phyloP scores from a whole-genome alignment of 257 asterid genomes.

The Marsdenia floribunda region DNA sequence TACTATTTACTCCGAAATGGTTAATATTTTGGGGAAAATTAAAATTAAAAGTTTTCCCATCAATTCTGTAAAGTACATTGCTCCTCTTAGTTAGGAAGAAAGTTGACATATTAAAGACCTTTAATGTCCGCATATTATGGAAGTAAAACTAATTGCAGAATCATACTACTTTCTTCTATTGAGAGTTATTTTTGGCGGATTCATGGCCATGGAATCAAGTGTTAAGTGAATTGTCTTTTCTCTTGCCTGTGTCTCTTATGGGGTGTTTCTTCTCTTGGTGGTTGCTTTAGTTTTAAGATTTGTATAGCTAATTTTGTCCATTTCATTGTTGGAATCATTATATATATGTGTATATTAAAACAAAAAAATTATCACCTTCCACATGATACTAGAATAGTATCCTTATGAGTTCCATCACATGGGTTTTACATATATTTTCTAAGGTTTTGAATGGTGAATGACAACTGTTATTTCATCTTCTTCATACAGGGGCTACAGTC shows the following conservation, averaged over 20 bases:
- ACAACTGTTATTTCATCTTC: conserved; percentile 12
- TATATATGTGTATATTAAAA: not conserved
- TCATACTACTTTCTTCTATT: not conserved
- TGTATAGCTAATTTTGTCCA: not conserved
- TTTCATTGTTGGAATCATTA: not conserved
- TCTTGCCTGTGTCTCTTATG: not conserved
- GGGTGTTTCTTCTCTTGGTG: not conserved
- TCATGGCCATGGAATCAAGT: not conserved
- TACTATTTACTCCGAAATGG: not conserved
- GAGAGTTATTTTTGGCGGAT: not conserved
- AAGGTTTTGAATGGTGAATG: not conserved
- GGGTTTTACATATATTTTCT: not conserved
- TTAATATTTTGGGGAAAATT: not conserved
- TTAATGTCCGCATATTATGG: not conserved
- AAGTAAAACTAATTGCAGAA: not conserved
- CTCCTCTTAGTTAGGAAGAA: not conserved
- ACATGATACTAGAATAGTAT: not conserved
- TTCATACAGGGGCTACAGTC: conserved; percentile 44
- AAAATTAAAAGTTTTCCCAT: not conserved
- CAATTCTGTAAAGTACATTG: not conserved
- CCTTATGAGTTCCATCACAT: not conserved
- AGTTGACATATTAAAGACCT: not conserved
- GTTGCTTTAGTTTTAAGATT: not conserved
- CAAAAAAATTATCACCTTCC: not conserved
- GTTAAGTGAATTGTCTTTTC: not conserved